Evolutionary conservation across 73 alveolate genomes (phyloP).

Genomic region (Stentor coeruleus): DNA sequence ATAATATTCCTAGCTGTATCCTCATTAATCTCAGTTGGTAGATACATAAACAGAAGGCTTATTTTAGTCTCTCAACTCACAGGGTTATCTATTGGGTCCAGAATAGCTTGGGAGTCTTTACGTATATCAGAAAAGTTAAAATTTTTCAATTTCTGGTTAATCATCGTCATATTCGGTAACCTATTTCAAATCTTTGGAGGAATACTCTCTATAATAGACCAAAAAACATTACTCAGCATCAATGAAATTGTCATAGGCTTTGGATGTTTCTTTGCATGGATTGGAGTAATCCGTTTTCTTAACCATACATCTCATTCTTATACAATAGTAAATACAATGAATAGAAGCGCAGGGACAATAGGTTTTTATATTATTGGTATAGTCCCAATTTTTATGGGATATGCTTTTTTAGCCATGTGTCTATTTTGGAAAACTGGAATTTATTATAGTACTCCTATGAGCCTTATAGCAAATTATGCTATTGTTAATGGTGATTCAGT

Average conservation of each 20-base stretch:
- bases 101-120: constrained; percentile 3
- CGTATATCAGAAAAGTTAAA: not conserved
- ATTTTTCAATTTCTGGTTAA: not conserved
- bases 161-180: not conserved
- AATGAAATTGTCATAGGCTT: not conserved
- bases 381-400: constrained; percentile 17
- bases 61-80: not conserved
- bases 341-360: not conserved
- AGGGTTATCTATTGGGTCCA: not conserved
- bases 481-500: constrained; percentile 18
- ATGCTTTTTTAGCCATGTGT: constrained; percentile 2
- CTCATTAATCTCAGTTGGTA: not conserved
- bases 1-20: not conserved
- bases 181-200: constrained; percentile 16
- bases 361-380: not conserved
- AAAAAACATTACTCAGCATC: not conserved
- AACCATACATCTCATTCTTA: constrained; percentile 3
- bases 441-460: not conserved
- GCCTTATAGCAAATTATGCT: not conserved
- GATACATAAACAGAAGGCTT: not conserved
- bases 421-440: constrained; percentile 13
- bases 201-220: not conserved
- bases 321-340: constrained; percentile 6
- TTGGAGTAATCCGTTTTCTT: not conserved
- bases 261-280: constrained; percentile 13